Conservation (phyloP, 2,329 filamentous ascomycete species). For the Phyllosticta paracitricarpa region DNA sequence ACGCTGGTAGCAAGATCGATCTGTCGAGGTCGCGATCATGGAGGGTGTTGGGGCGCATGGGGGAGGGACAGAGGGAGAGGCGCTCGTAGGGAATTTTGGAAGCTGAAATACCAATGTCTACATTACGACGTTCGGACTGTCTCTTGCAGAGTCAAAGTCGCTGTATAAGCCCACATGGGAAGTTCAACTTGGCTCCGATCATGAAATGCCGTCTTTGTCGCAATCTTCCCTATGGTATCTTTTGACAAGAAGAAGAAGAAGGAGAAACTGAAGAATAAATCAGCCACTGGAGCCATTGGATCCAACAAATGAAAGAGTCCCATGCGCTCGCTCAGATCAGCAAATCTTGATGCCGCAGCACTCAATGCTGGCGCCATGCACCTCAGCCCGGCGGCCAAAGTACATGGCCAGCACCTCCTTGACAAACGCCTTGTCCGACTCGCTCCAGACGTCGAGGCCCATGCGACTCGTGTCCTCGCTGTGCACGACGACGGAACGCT, state of each 20-base stretch:
- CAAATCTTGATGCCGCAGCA: constrained; percentile 66
- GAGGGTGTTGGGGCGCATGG: too few species aligned
- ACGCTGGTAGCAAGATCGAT: too few species aligned
- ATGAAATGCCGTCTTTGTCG: not conserved
- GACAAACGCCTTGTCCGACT: constrained; percentile 59
- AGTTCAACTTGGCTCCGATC: not conserved
- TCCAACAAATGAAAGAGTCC: too few species aligned
- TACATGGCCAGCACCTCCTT: constrained; percentile 52
- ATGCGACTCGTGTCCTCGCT: constrained; percentile 58
- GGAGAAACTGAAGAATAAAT: not conserved
- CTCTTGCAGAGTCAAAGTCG: too few species aligned
- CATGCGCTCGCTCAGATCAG: constrained; percentile 21
- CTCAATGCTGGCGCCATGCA: constrained; percentile 60
- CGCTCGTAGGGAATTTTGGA: too few species aligned
- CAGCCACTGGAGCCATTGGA: too few species aligned
- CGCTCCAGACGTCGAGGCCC: constrained; percentile 72
- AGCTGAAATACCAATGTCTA: too few species aligned
- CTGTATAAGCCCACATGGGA: too few species aligned
- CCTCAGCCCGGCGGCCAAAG: constrained; percentile 52
- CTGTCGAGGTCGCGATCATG: too few species aligned
- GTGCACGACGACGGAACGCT: constrained; percentile 43
- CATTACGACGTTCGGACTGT: too few species aligned
- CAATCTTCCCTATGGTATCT: not conserved
- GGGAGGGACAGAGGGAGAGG: too few species aligned
- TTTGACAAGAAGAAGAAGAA: not conserved